Evolutionary conservation across 1,284 basidiomycete species (phyloP).

Genomic region (Veloporphyrellus conicus): DNA sequence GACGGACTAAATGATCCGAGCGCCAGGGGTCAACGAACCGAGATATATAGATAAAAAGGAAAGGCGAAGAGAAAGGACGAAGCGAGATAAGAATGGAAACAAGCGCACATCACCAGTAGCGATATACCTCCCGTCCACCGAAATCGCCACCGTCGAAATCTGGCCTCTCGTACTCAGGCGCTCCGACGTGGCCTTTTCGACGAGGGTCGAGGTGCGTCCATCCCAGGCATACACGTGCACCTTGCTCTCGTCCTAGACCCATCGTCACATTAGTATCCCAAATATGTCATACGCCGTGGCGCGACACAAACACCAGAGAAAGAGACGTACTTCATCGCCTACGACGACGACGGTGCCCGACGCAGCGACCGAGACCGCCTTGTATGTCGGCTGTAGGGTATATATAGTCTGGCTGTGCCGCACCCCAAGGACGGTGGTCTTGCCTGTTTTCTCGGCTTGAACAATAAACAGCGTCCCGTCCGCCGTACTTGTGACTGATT

Average conservation of each 20-base stretch:
- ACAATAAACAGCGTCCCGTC: constrained; percentile 72
- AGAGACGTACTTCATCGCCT: constrained; percentile 62
- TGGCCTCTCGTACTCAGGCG: constrained; percentile 57
- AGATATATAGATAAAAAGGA: background rate
- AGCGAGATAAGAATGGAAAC: background rate
- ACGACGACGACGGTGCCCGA: constrained; percentile 58
- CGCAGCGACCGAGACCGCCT: constrained; percentile 57
- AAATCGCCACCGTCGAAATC: constrained; percentile 79
- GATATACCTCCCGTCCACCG: constrained; percentile 69
- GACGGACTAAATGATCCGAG: constrained; percentile 45
- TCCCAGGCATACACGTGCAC: constrained; percentile 72
- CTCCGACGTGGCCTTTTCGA: constrained; percentile 56
- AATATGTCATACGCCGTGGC: background rate
- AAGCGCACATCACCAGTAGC: constrained; percentile 75
- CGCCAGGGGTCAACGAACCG: background rate
- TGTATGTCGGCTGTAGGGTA: constrained; percentile 50
- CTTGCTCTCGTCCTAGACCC: constrained; percentile 63
- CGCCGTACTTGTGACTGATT: constrained; percentile 54
- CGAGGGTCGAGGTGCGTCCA: constrained; percentile 47
- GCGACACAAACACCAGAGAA: background rate
- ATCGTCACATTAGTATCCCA: background rate
- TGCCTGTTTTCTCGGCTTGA: constrained; percentile 45
- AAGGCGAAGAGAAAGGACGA: background rate
- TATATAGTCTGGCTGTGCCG: constrained; percentile 63
- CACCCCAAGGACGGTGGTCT: constrained; percentile 61